Percentiles rank a stretch among this genome's conserved stretches.
Evolutionary conservation across 805 yeast genomes (phyloP).

Genomic region (Starmerella tilneyi): DNA sequence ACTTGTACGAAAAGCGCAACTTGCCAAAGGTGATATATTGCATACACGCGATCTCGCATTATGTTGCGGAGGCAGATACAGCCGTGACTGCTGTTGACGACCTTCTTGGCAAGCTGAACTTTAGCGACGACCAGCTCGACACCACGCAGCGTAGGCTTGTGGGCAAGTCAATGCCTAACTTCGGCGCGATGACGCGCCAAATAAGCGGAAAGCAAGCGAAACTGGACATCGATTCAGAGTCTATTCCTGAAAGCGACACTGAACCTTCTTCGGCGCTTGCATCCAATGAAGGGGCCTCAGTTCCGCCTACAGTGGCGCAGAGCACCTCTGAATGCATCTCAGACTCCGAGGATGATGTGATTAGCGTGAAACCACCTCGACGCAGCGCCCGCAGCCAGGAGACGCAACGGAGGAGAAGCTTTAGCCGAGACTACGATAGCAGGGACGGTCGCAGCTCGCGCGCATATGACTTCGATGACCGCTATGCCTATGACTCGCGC

Average conservation of each 20-base stretch:
- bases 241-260: neutral
- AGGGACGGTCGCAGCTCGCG: no score
- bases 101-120: constrained; percentile 51
- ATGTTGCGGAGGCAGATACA: constrained; percentile 50
- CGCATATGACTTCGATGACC: constrained; percentile 7
- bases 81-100: constrained; percentile 45
- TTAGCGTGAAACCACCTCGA: constrained; percentile 15
- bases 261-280: neutral
- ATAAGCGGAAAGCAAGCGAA: constrained; percentile 25
- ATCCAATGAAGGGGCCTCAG: neutral
- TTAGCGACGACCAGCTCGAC: constrained; percentile 57
- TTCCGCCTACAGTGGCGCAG: neutral
- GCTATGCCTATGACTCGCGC: neutral
- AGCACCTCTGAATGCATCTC: neutral
- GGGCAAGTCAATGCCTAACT: constrained; percentile 68
- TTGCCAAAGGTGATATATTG: constrained; percentile 91
- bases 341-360: constrained; percentile 3
- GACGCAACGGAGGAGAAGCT: neutral
- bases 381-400: neutral
- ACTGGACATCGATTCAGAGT: constrained; percentile 1
- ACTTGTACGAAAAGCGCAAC: constrained; percentile 81
- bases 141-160: constrained; percentile 52
- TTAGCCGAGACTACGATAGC: constrained; percentile 5
- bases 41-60: constrained; percentile 73
- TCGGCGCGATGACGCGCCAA: constrained; percentile 43